Evolutionary conservation across 306 rosid species (phyloP).

Genomic region (Dryas alaskensis): DNA sequence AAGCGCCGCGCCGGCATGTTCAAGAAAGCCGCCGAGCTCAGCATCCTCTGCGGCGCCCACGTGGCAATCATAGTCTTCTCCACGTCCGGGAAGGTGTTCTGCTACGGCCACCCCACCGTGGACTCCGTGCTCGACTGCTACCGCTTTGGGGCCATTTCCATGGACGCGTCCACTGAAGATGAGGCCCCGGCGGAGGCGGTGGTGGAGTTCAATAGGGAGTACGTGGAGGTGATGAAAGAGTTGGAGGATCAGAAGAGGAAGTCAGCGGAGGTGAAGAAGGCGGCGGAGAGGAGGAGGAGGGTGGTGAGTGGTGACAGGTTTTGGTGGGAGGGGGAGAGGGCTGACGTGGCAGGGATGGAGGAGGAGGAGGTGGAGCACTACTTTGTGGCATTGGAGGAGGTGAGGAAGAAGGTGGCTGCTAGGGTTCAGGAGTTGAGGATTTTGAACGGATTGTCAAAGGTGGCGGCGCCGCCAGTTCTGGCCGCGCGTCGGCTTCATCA

Average conservation of each 20-base stretch:
- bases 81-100: background rate
- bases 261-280: background rate
- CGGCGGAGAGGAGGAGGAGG: background rate
- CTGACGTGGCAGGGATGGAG: background rate
- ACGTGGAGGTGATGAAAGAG: slow-evolving; percentile 8
- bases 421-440: slow-evolving; percentile 11
- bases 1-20: slow-evolving; percentile 11
- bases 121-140: background rate
- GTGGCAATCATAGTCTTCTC: slow-evolving; percentile 9
- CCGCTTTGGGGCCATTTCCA: background rate
- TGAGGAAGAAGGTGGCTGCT: slow-evolving; percentile 17
- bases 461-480: background rate
- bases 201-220: slow-evolving; percentile 13
- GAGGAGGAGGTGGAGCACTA: background rate
- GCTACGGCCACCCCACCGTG: slow-evolving; percentile 14
- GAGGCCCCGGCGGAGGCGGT: background rate
- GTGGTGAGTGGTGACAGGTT: background rate
- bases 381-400: background rate
- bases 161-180: too few relatives aligned
- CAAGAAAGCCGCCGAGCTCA: slow-evolving; percentile 8
- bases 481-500: background rate
- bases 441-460: background rate
- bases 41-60: slow-evolving; percentile 3
- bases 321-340: slow-evolving; percentile 16
- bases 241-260: slow-evolving; percentile 5